phyloP scores from a whole-genome alignment of 2,329 filamentous ascomycete genomes.

The Colletotrichum tanaceti region DNA sequence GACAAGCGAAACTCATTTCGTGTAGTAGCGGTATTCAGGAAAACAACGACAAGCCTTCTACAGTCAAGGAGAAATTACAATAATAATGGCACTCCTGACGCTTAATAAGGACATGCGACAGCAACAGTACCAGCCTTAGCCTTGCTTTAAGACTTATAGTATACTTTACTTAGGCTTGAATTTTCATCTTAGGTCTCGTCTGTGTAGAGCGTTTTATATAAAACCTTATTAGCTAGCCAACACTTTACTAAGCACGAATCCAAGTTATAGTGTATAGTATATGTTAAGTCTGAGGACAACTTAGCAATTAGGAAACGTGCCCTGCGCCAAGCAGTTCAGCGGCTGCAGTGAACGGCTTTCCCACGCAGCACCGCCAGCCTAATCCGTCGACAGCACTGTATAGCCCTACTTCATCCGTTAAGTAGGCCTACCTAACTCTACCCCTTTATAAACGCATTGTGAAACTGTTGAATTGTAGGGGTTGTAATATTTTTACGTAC shows the following conservation, averaged over 20 bases:
- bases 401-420: not conserved
- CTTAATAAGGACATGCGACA: not conserved
- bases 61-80: not conserved
- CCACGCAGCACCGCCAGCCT: not conserved
- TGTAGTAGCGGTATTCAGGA: not conserved
- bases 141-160: not conserved
- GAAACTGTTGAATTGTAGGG: too few species aligned
- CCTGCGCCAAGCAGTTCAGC: not conserved
- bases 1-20: constrained; percentile 6
- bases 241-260: not conserved
- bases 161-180: too few species aligned
- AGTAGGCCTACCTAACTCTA: not conserved
- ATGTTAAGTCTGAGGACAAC: not conserved
- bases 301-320: not conserved
- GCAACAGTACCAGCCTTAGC: not conserved
- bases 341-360: not conserved
- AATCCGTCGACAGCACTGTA: not conserved
- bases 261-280: not conserved
- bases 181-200: too few species aligned
- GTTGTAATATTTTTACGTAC: too few species aligned
- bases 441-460: not conserved
- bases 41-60: not conserved
- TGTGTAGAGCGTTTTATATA: too few species aligned
- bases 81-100: not conserved
- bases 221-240: too few species aligned